phyloP scores from a whole-genome alignment of 352 stramenopile species.

The Globisporangium paroecandrum region DNA sequence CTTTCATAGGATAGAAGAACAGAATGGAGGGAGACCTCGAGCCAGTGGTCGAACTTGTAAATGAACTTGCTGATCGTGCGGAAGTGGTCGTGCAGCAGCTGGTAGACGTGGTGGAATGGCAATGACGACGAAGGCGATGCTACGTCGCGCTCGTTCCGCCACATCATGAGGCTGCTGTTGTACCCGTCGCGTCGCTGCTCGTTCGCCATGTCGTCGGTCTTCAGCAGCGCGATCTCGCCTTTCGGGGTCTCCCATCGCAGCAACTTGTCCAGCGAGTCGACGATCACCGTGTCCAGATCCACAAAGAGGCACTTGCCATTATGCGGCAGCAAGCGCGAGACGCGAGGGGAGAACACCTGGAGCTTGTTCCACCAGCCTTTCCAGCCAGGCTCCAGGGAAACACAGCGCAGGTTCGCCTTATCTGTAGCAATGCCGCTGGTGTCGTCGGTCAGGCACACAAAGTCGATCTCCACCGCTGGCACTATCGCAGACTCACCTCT shows the following conservation, averaged over 20 bases:
- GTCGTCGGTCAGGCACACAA: constrained; percentile 77
- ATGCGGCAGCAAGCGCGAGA: constrained; percentile 14
- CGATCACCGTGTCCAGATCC: constrained; percentile 78
- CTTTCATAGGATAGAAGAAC: background rate
- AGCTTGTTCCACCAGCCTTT: constrained; percentile 84
- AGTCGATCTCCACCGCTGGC: constrained; percentile 23
- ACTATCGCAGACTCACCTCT: background rate
- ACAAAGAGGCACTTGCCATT: constrained; percentile 44
- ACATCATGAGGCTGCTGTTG: constrained; percentile 80
- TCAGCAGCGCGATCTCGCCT: constrained; percentile 30
- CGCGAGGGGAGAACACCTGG: constrained; percentile 45
- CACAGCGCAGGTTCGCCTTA: constrained; percentile 22
- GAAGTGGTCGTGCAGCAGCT: constrained; percentile 41
- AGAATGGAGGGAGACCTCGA: constrained; percentile 36
- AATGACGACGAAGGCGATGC: background rate
- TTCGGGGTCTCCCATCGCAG: constrained; percentile 18
- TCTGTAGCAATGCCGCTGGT: constrained; percentile 26
- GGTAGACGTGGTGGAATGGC: constrained; percentile 28
- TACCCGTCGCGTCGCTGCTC: constrained; percentile 53
- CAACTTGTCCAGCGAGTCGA: constrained; percentile 36
- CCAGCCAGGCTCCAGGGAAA: constrained; percentile 33
- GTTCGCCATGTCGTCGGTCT: constrained; percentile 69
- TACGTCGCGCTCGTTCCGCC: constrained; percentile 21
- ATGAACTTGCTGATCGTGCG: constrained; percentile 40
- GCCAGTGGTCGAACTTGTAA: constrained; percentile 88